Evolutionary conservation across 371 early-diverging fungal genomes (phyloP).

Genomic region (Rhizomucor miehei): DNA sequence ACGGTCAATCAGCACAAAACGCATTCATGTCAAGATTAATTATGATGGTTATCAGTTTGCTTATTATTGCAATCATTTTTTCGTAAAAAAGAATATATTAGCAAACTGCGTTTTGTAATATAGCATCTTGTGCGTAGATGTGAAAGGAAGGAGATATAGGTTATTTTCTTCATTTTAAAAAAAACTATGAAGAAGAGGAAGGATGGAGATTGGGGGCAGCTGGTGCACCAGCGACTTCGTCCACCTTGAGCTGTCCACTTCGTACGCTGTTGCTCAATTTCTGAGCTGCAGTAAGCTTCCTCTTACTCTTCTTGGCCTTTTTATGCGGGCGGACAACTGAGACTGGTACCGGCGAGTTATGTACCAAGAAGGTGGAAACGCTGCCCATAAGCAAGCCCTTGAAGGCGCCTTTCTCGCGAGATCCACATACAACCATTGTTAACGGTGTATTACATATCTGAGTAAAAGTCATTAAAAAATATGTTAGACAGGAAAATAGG

Average conservation of each 20-base stretch:
- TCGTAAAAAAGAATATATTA: slow-evolving; percentile 27
- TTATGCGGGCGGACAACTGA: slow-evolving; percentile 58
- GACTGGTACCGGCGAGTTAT: slow-evolving; percentile 60
- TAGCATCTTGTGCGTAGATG: not conserved
- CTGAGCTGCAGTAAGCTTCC: slow-evolving; percentile 40
- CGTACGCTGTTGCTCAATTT: slow-evolving; percentile 46
- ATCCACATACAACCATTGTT: slow-evolving; percentile 58
- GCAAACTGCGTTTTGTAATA: not conserved
- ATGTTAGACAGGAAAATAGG: not conserved
- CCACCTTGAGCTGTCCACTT: slow-evolving; percentile 41
- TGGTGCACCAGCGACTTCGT: slow-evolving; percentile 33
- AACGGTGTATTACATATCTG: slow-evolving; percentile 48
- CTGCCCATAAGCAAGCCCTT: slow-evolving; percentile 64
- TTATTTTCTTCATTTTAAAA: not conserved
- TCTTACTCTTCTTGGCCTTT: slow-evolving; percentile 38
- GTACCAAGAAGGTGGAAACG: slow-evolving; percentile 56
- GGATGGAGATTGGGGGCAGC: slow-evolving; percentile 2
- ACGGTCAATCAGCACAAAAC: slow-evolving; percentile 46
- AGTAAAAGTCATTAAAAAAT: not conserved
- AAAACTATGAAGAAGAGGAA: not conserved
- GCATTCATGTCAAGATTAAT: slow-evolving; percentile 68
- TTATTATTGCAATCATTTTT: slow-evolving; percentile 61
- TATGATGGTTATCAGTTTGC: slow-evolving; percentile 64
- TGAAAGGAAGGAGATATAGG: not conserved
- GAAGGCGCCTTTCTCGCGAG: slow-evolving; percentile 51